Base-by-base conservation (phyloP, 148 eudicot genomes). In the Vaccinium macrocarpon region DNA sequence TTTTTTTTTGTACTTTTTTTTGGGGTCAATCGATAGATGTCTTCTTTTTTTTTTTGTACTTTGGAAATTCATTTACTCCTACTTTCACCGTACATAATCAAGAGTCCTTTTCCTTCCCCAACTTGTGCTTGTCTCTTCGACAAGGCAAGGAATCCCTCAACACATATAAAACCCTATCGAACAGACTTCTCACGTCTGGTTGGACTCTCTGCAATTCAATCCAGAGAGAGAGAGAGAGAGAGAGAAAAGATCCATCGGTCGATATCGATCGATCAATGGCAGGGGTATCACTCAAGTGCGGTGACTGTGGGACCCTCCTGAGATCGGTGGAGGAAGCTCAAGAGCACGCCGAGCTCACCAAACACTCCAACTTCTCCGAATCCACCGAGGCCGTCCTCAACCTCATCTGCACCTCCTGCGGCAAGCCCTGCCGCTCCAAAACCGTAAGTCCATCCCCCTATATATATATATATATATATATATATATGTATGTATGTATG, bases 391-490 rank as follows among this genome's bases (percentile, higher is more conserved):
- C 98, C 25, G 99, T 97, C 29, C 99, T 97, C 85, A 93, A 91
- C 80, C 95, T 95, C 75, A 87, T 95, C 81, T 97, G 99, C 88
- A 74, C 98, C 82, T 29, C 90, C 25, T 97, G 99, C 84, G 88
- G 91, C 90, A 97, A 97, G 79, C 98, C 99, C 49, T 97, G 99
- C 89, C 99, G 99, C 82, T 93, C 98, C 84, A 95, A 95, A 92
- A 96, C 98, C 9, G 99, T 96, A 89, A 27, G 7, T 57, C 3
- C 35, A 0, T 1, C 1, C 0, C 35, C 16, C 53, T 8, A 2
- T 7, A 2, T 19, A 35, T 29, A 35, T 38, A 19, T 48, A 7
- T 49, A 8, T 52, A 2, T 21, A 0, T 46, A 23, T 21, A 0
- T 46, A 23, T 8, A 2, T 7, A 2, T 19, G 19, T 29, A 35